Evolutionary conservation across 1,139 yeast genomes (phyloP).

Genomic region (Kodamaea plutei): DNA sequence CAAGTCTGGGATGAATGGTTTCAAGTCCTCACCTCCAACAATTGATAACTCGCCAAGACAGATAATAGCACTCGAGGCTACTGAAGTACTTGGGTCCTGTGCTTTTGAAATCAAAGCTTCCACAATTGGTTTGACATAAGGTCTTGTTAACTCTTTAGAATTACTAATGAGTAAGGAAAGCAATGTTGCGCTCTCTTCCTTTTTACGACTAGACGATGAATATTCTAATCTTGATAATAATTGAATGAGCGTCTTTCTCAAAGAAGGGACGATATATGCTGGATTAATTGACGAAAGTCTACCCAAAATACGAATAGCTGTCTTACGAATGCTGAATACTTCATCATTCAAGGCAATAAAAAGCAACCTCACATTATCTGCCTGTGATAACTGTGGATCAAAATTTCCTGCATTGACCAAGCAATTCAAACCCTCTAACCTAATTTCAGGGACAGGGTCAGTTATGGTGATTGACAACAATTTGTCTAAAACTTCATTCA

Average conservation of each 20-base stretch:
- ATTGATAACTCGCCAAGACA: constrained; percentile 90
- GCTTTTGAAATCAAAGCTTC: constrained; percentile 79
- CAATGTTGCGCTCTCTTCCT: constrained; percentile 82
- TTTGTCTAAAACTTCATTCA: constrained; percentile 78
- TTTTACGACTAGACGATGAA: constrained; percentile 68
- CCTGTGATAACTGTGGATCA: constrained; percentile 92
- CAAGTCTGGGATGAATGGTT: constrained; percentile 63
- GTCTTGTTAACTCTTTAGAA: constrained; percentile 76
- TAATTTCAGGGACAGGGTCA: constrained; percentile 79
- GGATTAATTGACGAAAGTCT: constrained; percentile 84
- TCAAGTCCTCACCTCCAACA: constrained; percentile 84
- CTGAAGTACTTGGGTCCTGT: constrained; percentile 67
- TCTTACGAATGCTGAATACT: constrained; percentile 73
- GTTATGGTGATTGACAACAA: constrained; percentile 83
- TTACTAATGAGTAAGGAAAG: constrained; percentile 71
- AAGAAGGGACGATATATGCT: constrained; percentile 90
- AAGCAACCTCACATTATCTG: constrained; percentile 78
- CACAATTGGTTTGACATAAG: constrained; percentile 86
- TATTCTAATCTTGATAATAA: constrained; percentile 80
- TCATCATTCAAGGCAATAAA: constrained; percentile 93
- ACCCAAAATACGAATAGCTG: constrained; percentile 78
- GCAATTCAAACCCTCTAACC: constrained; percentile 72
- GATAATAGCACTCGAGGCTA: constrained; percentile 78
- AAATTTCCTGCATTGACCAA: constrained; percentile 61
- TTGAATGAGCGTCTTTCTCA: constrained; percentile 82